Conservation (phyloP, 2,329 filamentous ascomycete genomes). For the Pseudogymnoascus destructans region DNA sequence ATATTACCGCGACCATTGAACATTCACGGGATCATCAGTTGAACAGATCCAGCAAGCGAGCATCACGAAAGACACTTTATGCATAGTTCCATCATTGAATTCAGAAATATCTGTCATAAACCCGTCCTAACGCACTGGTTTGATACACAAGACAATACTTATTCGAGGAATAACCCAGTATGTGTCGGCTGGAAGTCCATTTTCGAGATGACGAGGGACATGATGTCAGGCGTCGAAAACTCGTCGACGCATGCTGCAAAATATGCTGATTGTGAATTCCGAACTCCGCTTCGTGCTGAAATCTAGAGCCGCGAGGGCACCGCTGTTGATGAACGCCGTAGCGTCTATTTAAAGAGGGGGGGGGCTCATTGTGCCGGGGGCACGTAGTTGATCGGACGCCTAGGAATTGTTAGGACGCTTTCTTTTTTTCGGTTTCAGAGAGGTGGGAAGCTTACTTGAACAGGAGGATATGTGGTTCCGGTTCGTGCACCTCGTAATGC, state of each 20-base stretch:
- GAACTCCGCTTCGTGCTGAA: conserved; percentile 4
- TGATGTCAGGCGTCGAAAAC: conserved; percentile 4
- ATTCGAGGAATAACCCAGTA: background rate
- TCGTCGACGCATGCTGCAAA: conserved; percentile 1
- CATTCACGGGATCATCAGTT: background rate
- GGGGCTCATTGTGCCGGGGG: background rate
- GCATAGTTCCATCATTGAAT: conserved; percentile 6
- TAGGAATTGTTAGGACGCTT: background rate
- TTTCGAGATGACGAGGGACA: conserved; percentile 7
- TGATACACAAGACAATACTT: conserved; percentile 5
- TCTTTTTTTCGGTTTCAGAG: background rate
- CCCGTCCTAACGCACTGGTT: background rate
- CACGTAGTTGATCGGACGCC: conserved; percentile 2
- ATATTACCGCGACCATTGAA: background rate
- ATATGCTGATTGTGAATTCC: conserved; percentile 8
- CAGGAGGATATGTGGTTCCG: conserved; percentile 92
- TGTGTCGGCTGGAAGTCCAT: background rate
- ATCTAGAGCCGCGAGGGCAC: conserved; percentile 6
- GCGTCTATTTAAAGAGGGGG: background rate
- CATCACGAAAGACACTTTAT: background rate
- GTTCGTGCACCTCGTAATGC: conserved; percentile 98
- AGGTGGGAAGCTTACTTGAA: conserved; percentile 59
- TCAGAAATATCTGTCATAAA: conserved; percentile 2
- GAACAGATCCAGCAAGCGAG: background rate
- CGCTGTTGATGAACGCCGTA: conserved; percentile 3